Percentiles rank a stretch among this genome's conserved stretches.
These are phyloP conservation scores for Podospora pseudocomata DNA, from an alignment of 495 filamentous ascomycete genomes.

Conservation along the genomic window DNA sequence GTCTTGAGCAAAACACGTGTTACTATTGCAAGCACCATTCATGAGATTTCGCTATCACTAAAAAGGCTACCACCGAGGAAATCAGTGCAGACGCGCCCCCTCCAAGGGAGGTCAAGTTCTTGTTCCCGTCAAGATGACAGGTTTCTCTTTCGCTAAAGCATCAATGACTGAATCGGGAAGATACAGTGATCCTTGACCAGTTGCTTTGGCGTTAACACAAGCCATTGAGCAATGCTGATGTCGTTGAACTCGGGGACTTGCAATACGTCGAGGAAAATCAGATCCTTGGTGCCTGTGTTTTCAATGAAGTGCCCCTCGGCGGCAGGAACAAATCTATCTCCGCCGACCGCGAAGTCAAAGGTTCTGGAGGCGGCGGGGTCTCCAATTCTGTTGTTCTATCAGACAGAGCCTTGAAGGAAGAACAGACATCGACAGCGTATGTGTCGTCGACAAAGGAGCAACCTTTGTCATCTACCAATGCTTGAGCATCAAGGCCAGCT, in stretches of 20 bases:
- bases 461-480: conserved; percentile 60
- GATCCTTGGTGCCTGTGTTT: conserved; percentile 65
- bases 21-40: too few species aligned
- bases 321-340: conserved; percentile 66
- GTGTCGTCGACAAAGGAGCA: conserved; percentile 65
- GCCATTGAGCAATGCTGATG: conserved; percentile 61
- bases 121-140: conserved; percentile 53
- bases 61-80: conserved; percentile 2
- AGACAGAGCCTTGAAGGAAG: conserved; percentile 58
- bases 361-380: conserved; percentile 58
- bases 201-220: conserved; percentile 60
- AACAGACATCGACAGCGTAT: conserved; percentile 66
- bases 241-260: conserved; percentile 63
- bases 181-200: conserved; percentile 60
- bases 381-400: conserved; percentile 62
- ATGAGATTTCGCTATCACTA: neutral
- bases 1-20: too few species aligned
- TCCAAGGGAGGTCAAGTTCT: conserved; percentile 38
- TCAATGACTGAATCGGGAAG: conserved; percentile 53
- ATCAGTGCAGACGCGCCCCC: conserved; percentile 27
- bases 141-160: conserved; percentile 58
- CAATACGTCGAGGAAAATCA: conserved; percentile 68
- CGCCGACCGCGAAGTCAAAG: conserved; percentile 73
- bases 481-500: conserved; percentile 64
- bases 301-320: conserved; percentile 68